Base-by-base conservation (phyloP, 176 grass and related monocot species). In the Cenchrus purpureus region DNA sequence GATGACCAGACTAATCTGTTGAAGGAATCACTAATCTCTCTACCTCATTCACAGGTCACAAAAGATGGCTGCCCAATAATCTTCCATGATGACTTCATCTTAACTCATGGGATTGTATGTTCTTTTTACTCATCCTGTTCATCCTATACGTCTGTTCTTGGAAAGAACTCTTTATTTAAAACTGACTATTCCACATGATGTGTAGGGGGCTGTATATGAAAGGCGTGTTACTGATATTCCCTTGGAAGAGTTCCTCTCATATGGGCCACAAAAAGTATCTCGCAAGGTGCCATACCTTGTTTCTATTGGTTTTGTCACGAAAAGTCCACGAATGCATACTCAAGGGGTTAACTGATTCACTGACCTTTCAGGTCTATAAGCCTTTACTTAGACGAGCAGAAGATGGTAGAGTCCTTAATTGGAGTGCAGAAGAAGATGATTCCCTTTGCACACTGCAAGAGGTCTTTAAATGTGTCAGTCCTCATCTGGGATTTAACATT, bases 71-170 rank as follows among this genome's bases (percentile, higher is more conserved):
- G 62, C 77, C 86, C 93, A 55, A 88, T 98, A 78, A 89, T 98
- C 62, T 98, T 98, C 81, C 96, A 98, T 74, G 96, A 98, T 12
- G 86, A 98, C 52, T 85, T 94, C 25, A 91, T 95, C 69, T 11
- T 88, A 66, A 89, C 96, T 10, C 80, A 89, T 64, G 78, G 87
- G 81, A 62, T 70, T 79, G 96, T 95, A 92, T 86, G 93, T 77
- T 85, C 37, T 43, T 78, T 63, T 48, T 51, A 43, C 63, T 9
- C 63, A n/a, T 76, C 76, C 49, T 50, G 37, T 73, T 57, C 13
- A 4, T 57, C 44, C 62, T 82, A 31, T 65, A 15, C 25, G 73
- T 49, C 48, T 64, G 14, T 77, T 70, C 45, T 59, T 56, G n/a
- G 13, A 45, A 80, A 68, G 45, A 71, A 29, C 7, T 70, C 48